Conservation (phyloP, 1,139 yeast genomes). For the Nakaseomyces bracarensis region DNA sequence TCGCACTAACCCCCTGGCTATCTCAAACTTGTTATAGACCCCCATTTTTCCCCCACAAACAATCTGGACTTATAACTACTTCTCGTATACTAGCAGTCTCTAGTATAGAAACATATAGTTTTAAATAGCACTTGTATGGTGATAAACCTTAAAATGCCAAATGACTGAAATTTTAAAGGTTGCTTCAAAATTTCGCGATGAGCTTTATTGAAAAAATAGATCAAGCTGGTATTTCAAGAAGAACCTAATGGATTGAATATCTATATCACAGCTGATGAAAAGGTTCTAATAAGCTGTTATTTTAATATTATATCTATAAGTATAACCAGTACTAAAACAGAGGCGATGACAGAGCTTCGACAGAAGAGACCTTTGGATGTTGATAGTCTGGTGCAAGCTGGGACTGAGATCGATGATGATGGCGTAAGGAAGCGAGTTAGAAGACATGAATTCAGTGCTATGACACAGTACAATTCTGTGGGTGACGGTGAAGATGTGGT, state of each 20-base stretch:
- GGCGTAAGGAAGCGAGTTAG: conserved; percentile 8
- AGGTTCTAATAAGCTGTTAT: neutral
- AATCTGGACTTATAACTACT: too few species aligned
- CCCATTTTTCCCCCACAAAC: too few species aligned
- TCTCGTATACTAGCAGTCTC: too few species aligned
- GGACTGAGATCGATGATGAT: neutral
- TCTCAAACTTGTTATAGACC: too few species aligned
- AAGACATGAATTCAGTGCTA: conserved; percentile 21
- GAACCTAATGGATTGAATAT: too few species aligned
- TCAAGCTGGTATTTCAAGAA: neutral
- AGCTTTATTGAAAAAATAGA: neutral
- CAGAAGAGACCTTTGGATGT: conserved; percentile 3
- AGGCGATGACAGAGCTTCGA: conserved; percentile 4
- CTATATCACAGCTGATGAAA: neutral
- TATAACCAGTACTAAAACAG: too few species aligned
- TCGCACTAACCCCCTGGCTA: neutral
- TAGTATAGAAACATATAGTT: too few species aligned
- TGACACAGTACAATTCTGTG: conserved; percentile 25
- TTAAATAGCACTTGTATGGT: too few species aligned
- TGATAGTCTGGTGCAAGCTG: neutral
- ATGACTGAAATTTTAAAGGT: too few species aligned
- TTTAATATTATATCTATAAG: too few species aligned
- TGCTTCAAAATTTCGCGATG: too few species aligned
- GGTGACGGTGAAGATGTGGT: neutral
- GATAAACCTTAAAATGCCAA: too few species aligned